Conservation (phyloP, 371 early-diverging fungal species). For the Sporodiniella umbellata region DNA sequence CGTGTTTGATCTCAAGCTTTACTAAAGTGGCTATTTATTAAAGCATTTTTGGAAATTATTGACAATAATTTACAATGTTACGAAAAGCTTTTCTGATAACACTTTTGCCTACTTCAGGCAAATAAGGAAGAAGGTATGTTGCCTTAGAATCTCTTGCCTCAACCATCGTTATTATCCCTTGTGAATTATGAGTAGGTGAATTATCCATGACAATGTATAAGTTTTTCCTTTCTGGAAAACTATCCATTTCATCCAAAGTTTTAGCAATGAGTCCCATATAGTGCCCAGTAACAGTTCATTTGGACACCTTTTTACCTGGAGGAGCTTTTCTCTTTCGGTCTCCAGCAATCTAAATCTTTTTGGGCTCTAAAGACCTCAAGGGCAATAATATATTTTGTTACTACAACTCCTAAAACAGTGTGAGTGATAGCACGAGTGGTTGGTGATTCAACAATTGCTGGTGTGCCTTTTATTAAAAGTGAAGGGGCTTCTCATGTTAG, state of each 20-base stretch:
- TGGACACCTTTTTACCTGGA: not conserved
- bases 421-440: constrained; percentile 8
- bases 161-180: too few species aligned
- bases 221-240: not conserved
- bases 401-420: constrained; percentile 12
- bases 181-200: too few species aligned
- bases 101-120: constrained; percentile 12
- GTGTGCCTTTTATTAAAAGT: constrained; percentile 10
- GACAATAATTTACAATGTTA: constrained; percentile 5
- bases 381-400: not conserved
- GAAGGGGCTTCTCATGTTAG: constrained; percentile 7
- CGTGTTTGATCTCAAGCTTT: too few species aligned
- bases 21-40: too few species aligned
- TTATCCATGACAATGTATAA: too few species aligned
- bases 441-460: constrained; percentile 11
- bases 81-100: constrained; percentile 2
- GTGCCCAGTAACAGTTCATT: constrained; percentile 7
- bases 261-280: constrained; percentile 3
- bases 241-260: constrained; percentile 7
- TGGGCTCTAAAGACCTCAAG: too few species aligned
- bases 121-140: constrained; percentile 17
- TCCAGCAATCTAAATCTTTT: too few species aligned
- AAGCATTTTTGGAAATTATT: constrained; percentile 9
- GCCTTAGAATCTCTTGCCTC: not conserved
- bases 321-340: too few species aligned